Evolutionary conservation across 1,139 yeast species (phyloP).

Genomic region (Candida gigantensis): DNA sequence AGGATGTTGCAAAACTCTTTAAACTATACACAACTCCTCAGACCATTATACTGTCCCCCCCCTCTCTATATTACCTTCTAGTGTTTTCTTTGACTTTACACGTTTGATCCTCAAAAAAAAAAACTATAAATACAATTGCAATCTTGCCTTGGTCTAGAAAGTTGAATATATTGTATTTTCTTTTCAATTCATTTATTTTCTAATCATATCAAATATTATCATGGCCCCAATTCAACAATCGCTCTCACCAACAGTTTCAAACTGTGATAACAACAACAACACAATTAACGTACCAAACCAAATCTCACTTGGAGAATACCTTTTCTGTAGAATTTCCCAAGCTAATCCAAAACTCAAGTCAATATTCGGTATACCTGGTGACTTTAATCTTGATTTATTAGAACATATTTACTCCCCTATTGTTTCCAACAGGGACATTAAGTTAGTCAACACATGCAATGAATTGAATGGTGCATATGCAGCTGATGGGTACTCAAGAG

Average conservation of each 20-base stretch:
- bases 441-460: conserved; percentile 36
- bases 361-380: conserved; percentile 46
- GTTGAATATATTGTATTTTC: too few species aligned
- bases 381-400: conserved; percentile 38
- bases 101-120: too few species aligned
- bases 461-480: conserved; percentile 61
- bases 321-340: conserved; percentile 37
- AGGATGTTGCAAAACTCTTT: too few species aligned
- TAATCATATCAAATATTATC: not conserved
- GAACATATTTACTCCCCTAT: conserved; percentile 36
- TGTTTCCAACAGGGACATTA: conserved; percentile 21
- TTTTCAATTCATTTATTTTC: too few species aligned
- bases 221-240: conserved; percentile 8
- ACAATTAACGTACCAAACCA: conserved; percentile 9
- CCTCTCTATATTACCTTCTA: not conserved
- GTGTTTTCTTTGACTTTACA: not conserved
- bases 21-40: too few species aligned
- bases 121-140: too few species aligned
- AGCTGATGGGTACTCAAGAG: conserved; percentile 76
- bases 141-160: too few species aligned
- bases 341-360: conserved; percentile 38
- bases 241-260: not conserved
- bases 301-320: conserved; percentile 41
- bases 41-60: not conserved
- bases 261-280: not conserved